phyloP scores from a whole-genome alignment of 768 basidiomycete genomes.

The Pilatotrama ljubarskyi region DNA sequence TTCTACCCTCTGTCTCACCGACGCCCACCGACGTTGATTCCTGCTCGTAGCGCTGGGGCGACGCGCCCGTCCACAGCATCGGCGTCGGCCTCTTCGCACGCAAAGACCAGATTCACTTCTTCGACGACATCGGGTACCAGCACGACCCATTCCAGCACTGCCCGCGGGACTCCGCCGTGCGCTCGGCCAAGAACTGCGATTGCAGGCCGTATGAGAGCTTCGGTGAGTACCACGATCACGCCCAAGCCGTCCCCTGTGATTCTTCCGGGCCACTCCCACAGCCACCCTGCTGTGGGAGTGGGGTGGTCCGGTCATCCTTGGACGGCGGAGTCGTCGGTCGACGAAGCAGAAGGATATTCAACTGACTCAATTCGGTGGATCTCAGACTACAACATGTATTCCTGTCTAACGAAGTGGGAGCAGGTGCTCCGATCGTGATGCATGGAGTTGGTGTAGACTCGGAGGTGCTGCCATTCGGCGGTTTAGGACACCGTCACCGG shows the following conservation, averaged over 20 bases:
- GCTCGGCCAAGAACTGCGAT: constrained; percentile 45
- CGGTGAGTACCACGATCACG: constrained; percentile 39
- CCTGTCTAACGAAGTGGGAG: constrained; percentile 59
- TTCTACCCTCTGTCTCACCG: neutral
- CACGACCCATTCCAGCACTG: constrained; percentile 61
- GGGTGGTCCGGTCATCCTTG: no score
- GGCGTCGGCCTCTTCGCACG: constrained; percentile 48
- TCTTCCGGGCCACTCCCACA: neutral
- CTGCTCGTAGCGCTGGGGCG: constrained; percentile 38
- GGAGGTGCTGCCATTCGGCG: no score
- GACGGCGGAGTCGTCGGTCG: no score
- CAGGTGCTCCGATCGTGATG: neutral
- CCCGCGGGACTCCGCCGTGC: constrained; percentile 36
- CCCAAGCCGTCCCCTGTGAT: neutral
- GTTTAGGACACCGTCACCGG: no score
- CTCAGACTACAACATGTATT: constrained; percentile 57
- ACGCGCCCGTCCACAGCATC: constrained; percentile 51
- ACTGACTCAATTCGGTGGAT: constrained; percentile 1
- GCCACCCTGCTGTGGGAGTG: neutral
- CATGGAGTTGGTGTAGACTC: no score
- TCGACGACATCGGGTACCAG: constrained; percentile 67
- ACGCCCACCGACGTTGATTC: constrained; percentile 25
- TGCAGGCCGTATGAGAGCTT: constrained; percentile 57
- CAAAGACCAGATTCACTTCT: constrained; percentile 69
- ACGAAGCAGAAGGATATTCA: no score